These are phyloP conservation scores for Calonectria ilicicola DNA, from an alignment of 2,329 filamentous ascomycete species.

Conservation along the genomic window DNA sequence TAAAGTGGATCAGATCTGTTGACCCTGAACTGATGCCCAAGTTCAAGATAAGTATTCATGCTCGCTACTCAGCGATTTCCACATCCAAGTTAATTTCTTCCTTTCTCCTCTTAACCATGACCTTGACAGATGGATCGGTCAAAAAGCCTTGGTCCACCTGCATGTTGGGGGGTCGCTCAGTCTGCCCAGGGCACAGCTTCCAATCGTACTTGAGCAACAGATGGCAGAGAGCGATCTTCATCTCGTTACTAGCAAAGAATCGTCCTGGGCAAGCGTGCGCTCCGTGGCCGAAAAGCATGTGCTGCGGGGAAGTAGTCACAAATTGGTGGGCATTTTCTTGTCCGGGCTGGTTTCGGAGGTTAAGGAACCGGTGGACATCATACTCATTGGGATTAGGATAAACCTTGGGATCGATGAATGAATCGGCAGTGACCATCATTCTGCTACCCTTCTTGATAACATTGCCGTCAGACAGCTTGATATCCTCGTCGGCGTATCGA, in stretches of 20 bases:
- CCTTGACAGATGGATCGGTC: background rate
- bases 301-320: conserved; percentile 59
- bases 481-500: background rate
- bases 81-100: conserved; percentile 3
- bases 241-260: conserved; percentile 63
- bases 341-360: conserved; percentile 50
- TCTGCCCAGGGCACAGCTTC: conserved; percentile 44
- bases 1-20: no score
- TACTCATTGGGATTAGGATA: conserved; percentile 52
- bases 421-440: background rate
- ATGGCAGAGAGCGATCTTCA: conserved; percentile 63
- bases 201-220: conserved; percentile 63
- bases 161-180: background rate
- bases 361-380: conserved; percentile 60
- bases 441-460: background rate
- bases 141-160: conserved; percentile 11
- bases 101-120: background rate
- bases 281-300: conserved; percentile 66
- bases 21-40: no score
- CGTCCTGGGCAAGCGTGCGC: conserved; percentile 64
- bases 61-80: background rate
- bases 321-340: conserved; percentile 51
- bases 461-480: background rate
- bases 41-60: no score
- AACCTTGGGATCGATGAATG: background rate